Base-by-base conservation (phyloP, 2,329 filamentous ascomycete species). In the Colletotrichum sp. region DNA sequence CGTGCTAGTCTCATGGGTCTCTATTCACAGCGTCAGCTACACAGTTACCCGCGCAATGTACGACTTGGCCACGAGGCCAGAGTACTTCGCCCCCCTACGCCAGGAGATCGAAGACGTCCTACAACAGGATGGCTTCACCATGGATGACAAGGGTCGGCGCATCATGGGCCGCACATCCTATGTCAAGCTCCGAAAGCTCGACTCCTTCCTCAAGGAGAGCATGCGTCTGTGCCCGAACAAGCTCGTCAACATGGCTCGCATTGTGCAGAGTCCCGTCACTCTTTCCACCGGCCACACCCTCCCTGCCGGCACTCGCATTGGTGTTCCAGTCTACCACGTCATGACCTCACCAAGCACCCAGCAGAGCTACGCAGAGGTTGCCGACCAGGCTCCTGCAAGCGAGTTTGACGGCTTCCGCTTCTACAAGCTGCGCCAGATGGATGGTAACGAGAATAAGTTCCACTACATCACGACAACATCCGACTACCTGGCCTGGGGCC, bases 101-200 rank as follows among this genome's bases (percentile, higher is more conserved):
- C 82, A 87, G n/a, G 88, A 89, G 79, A 85, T 89, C 9, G 68
- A 79, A 5, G 70, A 76, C 1, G 81, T 85, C 3, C 76, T 87
- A 18, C 77, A 80, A 6, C 80, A 84, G 39, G 84, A 85, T 22
- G 82, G 81, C 1, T 85, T 71, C 32, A 71, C 69, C 12, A 66
- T 30, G 24, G 69, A 71, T 24, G 69, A 71, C 30, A 66, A 66
- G 69, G 69, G 69, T 18, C 69, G 69, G 16, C 16, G 69, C 5
- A 66, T 71, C 32, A 71, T 71, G 69, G 60, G 39, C 8, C 69
- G 69, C 44, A 66, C 69, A 10, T 71, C 69, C 0, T 71, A 71
- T 13, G 69, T 71, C 22, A 71, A 81, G 32, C 74, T 85, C 26
- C 74, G 78, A 39, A 82, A 82, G 57, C 75, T 85, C 15, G 84